These are phyloP conservation scores for Cornus suecica DNA, from an alignment of 148 eudicot genomes.

Conservation along the genomic window DNA sequence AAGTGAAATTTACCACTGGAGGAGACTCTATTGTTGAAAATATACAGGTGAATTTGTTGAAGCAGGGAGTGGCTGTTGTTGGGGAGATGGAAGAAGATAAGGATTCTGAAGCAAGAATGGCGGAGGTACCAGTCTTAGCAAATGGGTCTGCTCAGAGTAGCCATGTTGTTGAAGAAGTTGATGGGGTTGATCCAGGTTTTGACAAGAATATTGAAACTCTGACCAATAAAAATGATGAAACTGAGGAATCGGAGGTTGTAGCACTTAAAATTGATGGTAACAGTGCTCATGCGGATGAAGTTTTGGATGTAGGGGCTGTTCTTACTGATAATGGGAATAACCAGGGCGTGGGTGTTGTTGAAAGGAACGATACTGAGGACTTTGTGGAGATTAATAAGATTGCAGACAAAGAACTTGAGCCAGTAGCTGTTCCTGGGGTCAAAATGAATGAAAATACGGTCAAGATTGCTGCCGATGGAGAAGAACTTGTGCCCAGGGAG, in stretches of 20 bases:
- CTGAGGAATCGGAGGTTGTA: slow-evolving; percentile 7
- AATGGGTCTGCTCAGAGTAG: slow-evolving; percentile 25
- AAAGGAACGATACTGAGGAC: neutral
- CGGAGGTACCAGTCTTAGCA: slow-evolving; percentile 23
- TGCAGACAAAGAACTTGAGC: slow-evolving; percentile 11
- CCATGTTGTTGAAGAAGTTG: slow-evolving; percentile 15
- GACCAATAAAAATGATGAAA: neutral
- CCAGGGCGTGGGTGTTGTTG: neutral
- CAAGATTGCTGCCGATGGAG: slow-evolving; percentile 13
- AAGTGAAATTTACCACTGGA: slow-evolving; percentile 24
- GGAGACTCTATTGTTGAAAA: slow-evolving; percentile 33
- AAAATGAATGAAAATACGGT: slow-evolving; percentile 21
- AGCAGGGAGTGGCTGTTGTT: slow-evolving; percentile 43
- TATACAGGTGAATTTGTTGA: slow-evolving; percentile 29
- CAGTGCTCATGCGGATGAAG: neutral
- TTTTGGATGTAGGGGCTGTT: neutral
- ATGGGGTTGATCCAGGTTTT: neutral
- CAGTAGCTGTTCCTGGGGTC: slow-evolving; percentile 23
- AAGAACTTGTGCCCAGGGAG: slow-evolving; percentile 11
- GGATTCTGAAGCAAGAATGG: slow-evolving; percentile 17
- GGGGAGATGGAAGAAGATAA: slow-evolving; percentile 26
- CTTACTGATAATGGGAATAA: neutral
- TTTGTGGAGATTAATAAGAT: slow-evolving; percentile 9
- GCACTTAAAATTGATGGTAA: neutral
- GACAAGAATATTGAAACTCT: neutral